These are phyloP conservation scores for Diplotaxis tenuifolia DNA, from an alignment of 345 rosid genomes.

Conservation along the genomic window DNA sequence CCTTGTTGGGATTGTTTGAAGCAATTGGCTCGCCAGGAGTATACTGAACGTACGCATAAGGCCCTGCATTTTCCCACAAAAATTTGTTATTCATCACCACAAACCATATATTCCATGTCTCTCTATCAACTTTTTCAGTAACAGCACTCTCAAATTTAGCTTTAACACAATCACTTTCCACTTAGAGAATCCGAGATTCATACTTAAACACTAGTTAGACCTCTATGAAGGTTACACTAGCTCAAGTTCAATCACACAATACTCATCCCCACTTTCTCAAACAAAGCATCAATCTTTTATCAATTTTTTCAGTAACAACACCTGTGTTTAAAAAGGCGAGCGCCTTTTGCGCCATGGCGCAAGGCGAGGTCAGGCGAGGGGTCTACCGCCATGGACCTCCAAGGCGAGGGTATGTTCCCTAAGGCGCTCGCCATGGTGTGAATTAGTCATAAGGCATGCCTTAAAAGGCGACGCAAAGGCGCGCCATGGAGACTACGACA, in stretches of 20 bases:
- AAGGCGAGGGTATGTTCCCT: too few species aligned
- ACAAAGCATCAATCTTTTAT: too few species aligned
- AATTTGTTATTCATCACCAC: conserved; percentile 3
- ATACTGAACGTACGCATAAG: conserved; percentile 76
- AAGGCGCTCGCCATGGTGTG: too few species aligned
- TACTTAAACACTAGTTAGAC: too few species aligned
- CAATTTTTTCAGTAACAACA: too few species aligned
- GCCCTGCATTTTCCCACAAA: conserved; percentile 51
- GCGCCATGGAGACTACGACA: too few species aligned
- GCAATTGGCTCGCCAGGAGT: conserved; percentile 74
- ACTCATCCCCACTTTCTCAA: neutral
- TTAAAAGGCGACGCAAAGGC: too few species aligned
- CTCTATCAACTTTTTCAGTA: neutral
- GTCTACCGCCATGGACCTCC: too few species aligned
- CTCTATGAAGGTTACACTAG: neutral
- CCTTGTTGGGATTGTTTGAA: conserved; percentile 76
- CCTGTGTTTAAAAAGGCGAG: too few species aligned
- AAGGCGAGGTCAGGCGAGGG: too few species aligned
- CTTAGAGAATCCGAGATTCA: neutral
- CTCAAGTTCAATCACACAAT: neutral
- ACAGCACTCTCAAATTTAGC: neutral
- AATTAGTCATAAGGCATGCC: too few species aligned
- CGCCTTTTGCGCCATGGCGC: too few species aligned
- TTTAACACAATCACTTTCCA: neutral
- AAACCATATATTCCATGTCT: conserved; percentile 1